Percentiles rank a stretch among this genome's conserved stretches.
phyloP scores from a whole-genome alignment of 2,329 filamentous ascomycete species.

The Neofusicoccum kwambonambiense region DNA sequence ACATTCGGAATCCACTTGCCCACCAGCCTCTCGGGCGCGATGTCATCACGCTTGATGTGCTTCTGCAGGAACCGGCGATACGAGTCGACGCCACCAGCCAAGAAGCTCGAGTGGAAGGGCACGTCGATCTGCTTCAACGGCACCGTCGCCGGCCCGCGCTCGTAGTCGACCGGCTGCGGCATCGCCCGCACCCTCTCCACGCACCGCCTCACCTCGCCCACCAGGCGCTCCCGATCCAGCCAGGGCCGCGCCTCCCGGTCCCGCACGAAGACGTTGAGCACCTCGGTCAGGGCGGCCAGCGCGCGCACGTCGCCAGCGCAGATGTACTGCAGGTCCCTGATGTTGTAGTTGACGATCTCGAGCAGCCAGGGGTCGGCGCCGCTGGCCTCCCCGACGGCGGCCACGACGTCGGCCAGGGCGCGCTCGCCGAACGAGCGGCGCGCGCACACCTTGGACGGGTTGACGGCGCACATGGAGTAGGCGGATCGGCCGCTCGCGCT shows the following conservation, averaged over 20 bases:
- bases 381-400: slow-evolving; percentile 21
- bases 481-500: slow-evolving; percentile 21
- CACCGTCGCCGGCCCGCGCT: slow-evolving; percentile 29
- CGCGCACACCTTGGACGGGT: slow-evolving; percentile 19
- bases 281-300: slow-evolving; percentile 20
- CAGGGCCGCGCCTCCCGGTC: background rate
- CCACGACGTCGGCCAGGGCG: slow-evolving; percentile 26
- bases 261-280: slow-evolving; percentile 21
- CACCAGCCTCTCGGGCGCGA: slow-evolving; percentile 22
- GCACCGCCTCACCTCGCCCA: background rate
- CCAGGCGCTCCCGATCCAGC: background rate
- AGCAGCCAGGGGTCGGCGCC: slow-evolving; percentile 4
- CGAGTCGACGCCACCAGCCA: slow-evolving; percentile 23
- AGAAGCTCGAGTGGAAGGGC: slow-evolving; percentile 32
- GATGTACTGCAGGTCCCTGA: slow-evolving; percentile 28
- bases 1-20: slow-evolving; percentile 25
- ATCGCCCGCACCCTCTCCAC: background rate
- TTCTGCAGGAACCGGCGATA: slow-evolving; percentile 26
- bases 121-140: slow-evolving; percentile 35
- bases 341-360: slow-evolving; percentile 28
- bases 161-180: background rate
- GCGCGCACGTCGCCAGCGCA: slow-evolving; percentile 33
- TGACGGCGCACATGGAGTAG: slow-evolving; percentile 25
- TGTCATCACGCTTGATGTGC: slow-evolving; percentile 19
- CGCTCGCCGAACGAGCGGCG: slow-evolving; percentile 24